Evolutionary conservation across 495 filamentous ascomycete species (phyloP).

Genomic region (Trichoderma virens): DNA sequence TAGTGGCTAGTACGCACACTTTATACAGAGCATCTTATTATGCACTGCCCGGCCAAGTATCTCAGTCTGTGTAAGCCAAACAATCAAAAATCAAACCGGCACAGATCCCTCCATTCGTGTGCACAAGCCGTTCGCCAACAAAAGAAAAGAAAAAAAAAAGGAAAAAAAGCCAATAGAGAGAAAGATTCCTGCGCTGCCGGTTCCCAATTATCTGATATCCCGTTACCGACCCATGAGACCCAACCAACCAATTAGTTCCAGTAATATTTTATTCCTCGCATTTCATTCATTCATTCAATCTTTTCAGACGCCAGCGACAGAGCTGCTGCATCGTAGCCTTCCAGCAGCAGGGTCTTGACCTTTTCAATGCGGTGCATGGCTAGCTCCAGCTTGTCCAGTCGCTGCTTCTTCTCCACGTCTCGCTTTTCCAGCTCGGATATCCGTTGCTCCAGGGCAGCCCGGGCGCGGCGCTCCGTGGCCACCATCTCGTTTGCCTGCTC

Average conservation of each 20-base stretch:
- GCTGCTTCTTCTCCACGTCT: constrained; percentile 60
- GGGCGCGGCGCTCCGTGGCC: constrained; percentile 71
- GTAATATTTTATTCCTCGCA: not conserved
- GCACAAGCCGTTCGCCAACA: not conserved
- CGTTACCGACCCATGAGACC: not conserved
- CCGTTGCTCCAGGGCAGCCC: constrained; percentile 70
- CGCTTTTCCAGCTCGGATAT: constrained; percentile 60
- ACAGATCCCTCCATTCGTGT: not conserved
- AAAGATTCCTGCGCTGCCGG: not conserved
- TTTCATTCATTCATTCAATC: constrained; percentile 5
- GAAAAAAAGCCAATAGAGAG: not conserved
- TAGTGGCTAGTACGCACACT: too few relatives aligned
- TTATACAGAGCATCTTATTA: not conserved
- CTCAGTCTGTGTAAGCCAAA: not conserved
- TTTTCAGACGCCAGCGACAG: not conserved
- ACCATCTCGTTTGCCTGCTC: constrained; percentile 98
- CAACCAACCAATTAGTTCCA: not conserved
- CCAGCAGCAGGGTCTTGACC: constrained; percentile 52
- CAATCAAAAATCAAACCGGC: not conserved
- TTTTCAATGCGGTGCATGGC: constrained; percentile 73
- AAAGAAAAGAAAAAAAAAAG: not conserved
- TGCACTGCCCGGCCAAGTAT: not conserved
- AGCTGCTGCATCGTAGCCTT: not conserved
- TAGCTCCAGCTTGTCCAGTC: constrained; percentile 67
- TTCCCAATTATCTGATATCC: not conserved